A percentile compares a stretch with the other conserved stretches of the same genome.
These are phyloP conservation scores for Hordeum pubiflorum DNA, from an alignment of 202 grass and related monocot species.

Conservation along the genomic window DNA sequence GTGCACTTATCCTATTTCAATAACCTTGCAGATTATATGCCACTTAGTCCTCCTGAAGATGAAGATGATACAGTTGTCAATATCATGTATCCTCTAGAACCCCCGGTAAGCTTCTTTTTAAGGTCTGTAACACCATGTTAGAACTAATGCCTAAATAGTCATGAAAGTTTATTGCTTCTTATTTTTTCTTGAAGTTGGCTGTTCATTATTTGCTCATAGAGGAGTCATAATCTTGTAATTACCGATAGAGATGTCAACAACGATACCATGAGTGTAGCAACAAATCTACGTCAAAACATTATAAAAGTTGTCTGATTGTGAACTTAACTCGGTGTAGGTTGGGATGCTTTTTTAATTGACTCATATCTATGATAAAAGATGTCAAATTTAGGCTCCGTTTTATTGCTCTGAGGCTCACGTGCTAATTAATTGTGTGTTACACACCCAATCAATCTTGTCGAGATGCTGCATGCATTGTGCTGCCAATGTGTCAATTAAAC, in stretches of 20 bases:
- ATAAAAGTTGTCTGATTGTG: neutral
- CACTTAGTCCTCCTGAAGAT: constrained; percentile 65
- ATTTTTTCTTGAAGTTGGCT: neutral
- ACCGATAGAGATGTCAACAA: neutral
- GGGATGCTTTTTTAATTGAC: neutral
- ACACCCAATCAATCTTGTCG: too few species aligned
- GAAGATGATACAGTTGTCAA: constrained; percentile 86
- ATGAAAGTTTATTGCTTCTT: neutral
- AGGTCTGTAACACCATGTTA: neutral
- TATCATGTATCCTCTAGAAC: constrained; percentile 76
- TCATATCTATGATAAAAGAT: neutral
- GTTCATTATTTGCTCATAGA: neutral
- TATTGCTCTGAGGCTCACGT: too few species aligned
- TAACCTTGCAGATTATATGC: constrained; percentile 61
- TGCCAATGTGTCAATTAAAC: neutral
- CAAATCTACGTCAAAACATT: neutral
- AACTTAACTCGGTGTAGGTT: neutral
- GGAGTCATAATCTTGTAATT: neutral
- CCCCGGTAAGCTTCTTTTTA: constrained; percentile 47
- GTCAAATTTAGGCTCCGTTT: too few species aligned
- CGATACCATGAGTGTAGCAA: neutral
- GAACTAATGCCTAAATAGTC: neutral
- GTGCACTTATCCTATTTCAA: neutral
- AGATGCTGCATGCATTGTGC: neutral
- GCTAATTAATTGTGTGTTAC: too few species aligned